A percentile compares a stretch with the other conserved stretches of the same genome.
These are phyloP conservation scores for Euphorbia neoarborescens DNA, from an alignment of 441 rosid species.

Conservation along the genomic window DNA sequence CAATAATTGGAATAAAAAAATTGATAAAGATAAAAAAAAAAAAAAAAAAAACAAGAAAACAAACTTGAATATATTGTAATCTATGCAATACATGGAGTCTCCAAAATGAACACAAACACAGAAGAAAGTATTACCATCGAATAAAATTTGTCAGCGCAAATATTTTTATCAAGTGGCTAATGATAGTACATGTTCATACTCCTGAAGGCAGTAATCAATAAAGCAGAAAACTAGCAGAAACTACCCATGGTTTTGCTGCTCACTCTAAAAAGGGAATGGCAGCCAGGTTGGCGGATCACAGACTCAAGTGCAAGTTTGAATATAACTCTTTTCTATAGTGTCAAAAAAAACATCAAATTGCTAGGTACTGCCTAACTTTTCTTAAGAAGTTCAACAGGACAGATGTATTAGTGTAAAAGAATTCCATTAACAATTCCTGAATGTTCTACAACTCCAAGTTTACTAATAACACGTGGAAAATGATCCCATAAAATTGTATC, in stretches of 20 bases:
- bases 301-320: background rate
- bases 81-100: background rate
- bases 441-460: background rate
- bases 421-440: background rate
- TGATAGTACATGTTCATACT: background rate
- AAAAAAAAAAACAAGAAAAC: background rate
- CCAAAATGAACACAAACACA: background rate
- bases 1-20: constrained; percentile 16
- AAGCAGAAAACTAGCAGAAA: background rate
- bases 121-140: background rate
- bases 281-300: background rate
- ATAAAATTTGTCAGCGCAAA: background rate
- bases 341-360: no score
- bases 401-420: background rate
- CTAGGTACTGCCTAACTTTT: no score
- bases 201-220: background rate
- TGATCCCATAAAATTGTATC: background rate
- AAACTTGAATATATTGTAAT: background rate
- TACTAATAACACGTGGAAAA: background rate
- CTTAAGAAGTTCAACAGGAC: background rate
- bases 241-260: background rate
- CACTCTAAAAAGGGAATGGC: background rate
- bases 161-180: no score
- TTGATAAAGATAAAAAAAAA: constrained; percentile 2
- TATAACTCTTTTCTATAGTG: no score